A percentile compares a stretch with the other conserved stretches of the same genome.
These are phyloP conservation scores for Malassezia japonica DNA, from an alignment of 1,284 basidiomycete species.

Conservation along the genomic window DNA sequence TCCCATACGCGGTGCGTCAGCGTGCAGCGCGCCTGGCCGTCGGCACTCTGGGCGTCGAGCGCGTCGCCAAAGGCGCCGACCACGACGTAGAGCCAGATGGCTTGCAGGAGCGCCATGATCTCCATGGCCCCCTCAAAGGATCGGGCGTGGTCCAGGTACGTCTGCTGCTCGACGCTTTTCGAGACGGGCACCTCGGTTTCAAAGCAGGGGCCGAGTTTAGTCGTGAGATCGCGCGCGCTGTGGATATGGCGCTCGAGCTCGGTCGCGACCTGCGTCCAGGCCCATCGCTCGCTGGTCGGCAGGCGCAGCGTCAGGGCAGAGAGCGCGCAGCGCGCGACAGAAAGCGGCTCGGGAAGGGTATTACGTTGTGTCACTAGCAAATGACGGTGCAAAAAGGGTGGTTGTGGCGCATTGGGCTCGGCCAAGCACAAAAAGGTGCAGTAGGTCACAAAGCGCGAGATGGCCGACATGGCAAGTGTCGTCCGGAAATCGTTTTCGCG, in stretches of 20 bases:
- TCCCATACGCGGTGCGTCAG: not conserved
- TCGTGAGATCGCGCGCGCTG: not conserved
- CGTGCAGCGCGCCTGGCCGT: not conserved
- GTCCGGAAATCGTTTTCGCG: not conserved
- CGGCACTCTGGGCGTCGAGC: not conserved
- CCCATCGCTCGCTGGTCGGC: slow-evolving; percentile 7
- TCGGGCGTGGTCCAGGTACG: not conserved
- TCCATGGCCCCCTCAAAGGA: slow-evolving; percentile 1
- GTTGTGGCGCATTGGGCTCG: slow-evolving; percentile 14
- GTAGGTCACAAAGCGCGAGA: slow-evolving; percentile 12
- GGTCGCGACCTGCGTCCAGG: slow-evolving; percentile 1
- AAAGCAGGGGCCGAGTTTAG: no score
- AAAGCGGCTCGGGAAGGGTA: slow-evolving; percentile 3
- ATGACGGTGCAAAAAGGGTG: slow-evolving; percentile 14
- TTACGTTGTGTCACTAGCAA: slow-evolving; percentile 6
- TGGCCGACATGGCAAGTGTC: not conserved
- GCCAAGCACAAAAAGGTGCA: slow-evolving; percentile 8
- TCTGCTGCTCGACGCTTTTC: no score
- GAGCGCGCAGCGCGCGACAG: slow-evolving; percentile 5
- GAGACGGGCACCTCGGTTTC: no score
- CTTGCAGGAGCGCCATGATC: slow-evolving; percentile 3
- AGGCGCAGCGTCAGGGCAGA: slow-evolving; percentile 9
- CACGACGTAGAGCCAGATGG: slow-evolving; percentile 14
- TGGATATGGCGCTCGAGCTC: slow-evolving; percentile 2
- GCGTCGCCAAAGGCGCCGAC: slow-evolving; percentile 5